phyloP scores from a whole-genome alignment of 129 eudicot genomes.

The Smallanthus sonchifolius region DNA sequence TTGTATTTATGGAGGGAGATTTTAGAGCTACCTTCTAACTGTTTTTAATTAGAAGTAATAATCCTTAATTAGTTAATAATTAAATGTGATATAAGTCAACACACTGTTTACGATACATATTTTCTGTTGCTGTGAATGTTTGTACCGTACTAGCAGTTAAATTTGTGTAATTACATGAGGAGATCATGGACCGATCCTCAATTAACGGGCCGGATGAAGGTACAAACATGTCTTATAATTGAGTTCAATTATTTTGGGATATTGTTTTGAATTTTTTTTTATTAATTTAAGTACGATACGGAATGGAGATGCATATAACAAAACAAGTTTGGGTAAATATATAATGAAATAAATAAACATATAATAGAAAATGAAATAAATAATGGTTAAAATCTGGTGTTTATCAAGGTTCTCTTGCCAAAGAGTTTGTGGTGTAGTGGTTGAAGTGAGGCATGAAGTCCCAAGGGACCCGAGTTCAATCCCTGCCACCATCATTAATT shows the following conservation, averaged over 20 bases:
- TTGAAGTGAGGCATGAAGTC: no score
- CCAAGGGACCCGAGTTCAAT: no score
- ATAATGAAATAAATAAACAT: no score
- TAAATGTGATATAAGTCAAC: constrained; percentile 27
- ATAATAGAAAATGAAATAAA: no score
- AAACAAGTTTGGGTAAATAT: no score
- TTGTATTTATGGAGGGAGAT: constrained; percentile 29
- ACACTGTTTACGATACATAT: constrained; percentile 23
- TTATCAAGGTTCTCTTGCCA: no score
- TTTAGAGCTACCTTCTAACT: constrained; percentile 26
- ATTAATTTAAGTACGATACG: no score
- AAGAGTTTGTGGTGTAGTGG: no score
- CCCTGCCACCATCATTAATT: no score
- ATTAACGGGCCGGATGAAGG: constrained; percentile 23
- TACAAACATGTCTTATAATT: constrained; percentile 12
- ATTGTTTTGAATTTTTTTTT: neutral
- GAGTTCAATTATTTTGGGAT: constrained; percentile 2
- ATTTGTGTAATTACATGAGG: constrained; percentile 5
- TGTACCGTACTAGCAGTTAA: constrained; percentile 26
- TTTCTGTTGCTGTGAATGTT: constrained; percentile 32
- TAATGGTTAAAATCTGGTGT: no score
- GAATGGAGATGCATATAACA: no score
- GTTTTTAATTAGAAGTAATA: constrained; percentile 15
- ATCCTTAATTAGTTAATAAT: neutral
- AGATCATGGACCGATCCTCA: constrained; percentile 33